phyloP scores from a whole-genome alignment of 1,284 basidiomycete species.

The Irpex rosettiformis region DNA sequence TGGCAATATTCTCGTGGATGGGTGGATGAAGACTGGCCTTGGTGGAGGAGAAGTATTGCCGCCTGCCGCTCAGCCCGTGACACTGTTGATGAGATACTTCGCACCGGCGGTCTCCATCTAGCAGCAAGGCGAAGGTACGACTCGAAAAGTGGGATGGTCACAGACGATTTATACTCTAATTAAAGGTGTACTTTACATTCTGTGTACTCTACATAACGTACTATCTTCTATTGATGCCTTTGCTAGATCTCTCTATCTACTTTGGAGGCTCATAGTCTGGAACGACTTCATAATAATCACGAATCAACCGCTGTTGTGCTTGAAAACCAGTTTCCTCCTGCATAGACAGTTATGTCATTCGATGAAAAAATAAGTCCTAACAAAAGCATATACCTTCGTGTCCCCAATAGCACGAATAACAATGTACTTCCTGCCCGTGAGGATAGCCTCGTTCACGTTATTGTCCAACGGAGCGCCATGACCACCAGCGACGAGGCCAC shows the following conservation, averaged over 20 bases:
- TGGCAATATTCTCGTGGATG: conserved; percentile 46
- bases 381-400: conserved; percentile 37
- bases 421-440: conserved; percentile 86
- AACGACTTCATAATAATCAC: conserved; percentile 82
- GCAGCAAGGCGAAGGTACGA: no score
- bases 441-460: conserved; percentile 63
- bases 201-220: neutral
- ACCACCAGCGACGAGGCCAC: conserved; percentile 73
- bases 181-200: no score
- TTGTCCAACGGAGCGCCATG: conserved; percentile 46
- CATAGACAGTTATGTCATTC: neutral
- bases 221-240: neutral
- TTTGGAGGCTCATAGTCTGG: conserved; percentile 58
- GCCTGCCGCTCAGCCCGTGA: neutral
- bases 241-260: neutral
- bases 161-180: no score
- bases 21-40: conserved; percentile 31
- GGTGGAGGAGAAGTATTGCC: conserved; percentile 6
- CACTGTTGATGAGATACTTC: neutral
- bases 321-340: conserved; percentile 64
- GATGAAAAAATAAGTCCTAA: neutral
- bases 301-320: conserved; percentile 77
- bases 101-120: neutral
- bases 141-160: no score
- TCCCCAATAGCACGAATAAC: conserved; percentile 71